Evolutionary conservation across 1,139 yeast species (phyloP), one percentile per base, ranked within the genome.

Genomic region (Meyerozyma sp.): DNA sequence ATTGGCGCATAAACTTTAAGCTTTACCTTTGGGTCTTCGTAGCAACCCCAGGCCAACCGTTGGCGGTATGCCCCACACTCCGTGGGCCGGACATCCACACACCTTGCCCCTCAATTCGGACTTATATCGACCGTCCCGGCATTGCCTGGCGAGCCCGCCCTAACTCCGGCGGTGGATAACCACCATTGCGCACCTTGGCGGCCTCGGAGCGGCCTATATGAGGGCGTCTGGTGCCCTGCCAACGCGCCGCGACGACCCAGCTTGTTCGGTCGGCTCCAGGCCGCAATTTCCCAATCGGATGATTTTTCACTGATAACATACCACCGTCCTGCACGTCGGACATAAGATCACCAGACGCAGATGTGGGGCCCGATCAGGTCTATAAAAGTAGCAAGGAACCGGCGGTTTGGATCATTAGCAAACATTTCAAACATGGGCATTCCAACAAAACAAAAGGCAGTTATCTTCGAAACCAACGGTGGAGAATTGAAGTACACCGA

Each of bases 391-490:
- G 28, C 28, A 8, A 2, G 28, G 11, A 26, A 3, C 25, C 23
- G 4, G 13, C 32, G 8, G 7, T 8, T 29, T 8, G 16, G 4
- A 11, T 4, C 32, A 13, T 29, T 29, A 14, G 3, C 10, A 35
- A 16, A 29, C 3, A 16, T 16, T 21, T 23, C 32, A 36, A 42
- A 35, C 40, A 51, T 51, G 54, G 28, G 56, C 26, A 68, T 82
- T 50, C 90, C 91, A 59, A 66, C 68, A 47, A 80, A 79, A 42
- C 90, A 84, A 66, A 83, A 81, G 64, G 94, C 84, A 41, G 82
- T 84, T 46, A 68, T 84, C 54, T 84, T 84, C 62, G 86, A 83
- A 57, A 77, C 73, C 55, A 73, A 73, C 66, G 82, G 84, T 47
- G 91, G 91, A 53, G 79, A 79, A 34, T 68, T 84, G 52, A 61